phyloP scores from a whole-genome alignment of 139 green algal genomes.

The Chlamydomonas sphaeroides region DNA sequence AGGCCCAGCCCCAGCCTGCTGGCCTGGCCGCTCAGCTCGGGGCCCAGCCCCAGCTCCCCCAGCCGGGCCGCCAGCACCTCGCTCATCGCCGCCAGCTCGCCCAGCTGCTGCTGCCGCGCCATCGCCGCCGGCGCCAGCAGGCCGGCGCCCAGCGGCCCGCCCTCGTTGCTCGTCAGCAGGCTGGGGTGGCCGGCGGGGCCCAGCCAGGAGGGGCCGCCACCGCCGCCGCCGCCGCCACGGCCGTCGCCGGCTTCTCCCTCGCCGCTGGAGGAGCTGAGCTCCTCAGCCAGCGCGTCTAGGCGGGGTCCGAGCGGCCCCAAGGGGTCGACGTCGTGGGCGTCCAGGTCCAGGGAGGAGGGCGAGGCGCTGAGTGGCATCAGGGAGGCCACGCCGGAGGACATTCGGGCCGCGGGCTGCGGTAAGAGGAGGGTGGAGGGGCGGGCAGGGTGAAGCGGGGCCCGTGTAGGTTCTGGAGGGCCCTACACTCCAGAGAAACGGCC shows the following conservation, averaged over 20 bases:
- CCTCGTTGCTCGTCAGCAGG: neutral
- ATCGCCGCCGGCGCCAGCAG: neutral
- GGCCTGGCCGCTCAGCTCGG: too few relatives aligned
- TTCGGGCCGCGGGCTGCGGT: too few relatives aligned
- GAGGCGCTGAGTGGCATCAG: constrained; percentile 38
- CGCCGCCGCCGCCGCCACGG: too few relatives aligned
- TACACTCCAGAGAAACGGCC: too few relatives aligned
- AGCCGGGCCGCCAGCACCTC: neutral
- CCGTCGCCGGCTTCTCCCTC: too few relatives aligned
- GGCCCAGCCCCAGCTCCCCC: constrained; percentile 5
- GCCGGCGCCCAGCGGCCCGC: neutral
- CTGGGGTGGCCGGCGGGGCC: too few relatives aligned
- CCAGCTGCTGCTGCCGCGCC: constrained; percentile 18
- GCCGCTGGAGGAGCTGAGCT: constrained; percentile 24
- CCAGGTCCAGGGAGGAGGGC: constrained; percentile 11
- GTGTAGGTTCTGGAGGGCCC: too few relatives aligned
- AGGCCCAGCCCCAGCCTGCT: neutral
- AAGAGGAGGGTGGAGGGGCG: too few relatives aligned
- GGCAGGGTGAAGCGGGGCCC: neutral
- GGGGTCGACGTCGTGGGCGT: neutral
- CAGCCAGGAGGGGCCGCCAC: too few relatives aligned
- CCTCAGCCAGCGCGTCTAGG: constrained; percentile 12
- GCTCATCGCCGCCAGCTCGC: constrained; percentile 26
- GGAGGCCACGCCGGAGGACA: constrained; percentile 36
- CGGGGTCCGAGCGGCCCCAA: neutral